phyloP scores from a whole-genome alignment of 2,329 filamentous ascomycete species.

The Colletotrichum sublineola region DNA sequence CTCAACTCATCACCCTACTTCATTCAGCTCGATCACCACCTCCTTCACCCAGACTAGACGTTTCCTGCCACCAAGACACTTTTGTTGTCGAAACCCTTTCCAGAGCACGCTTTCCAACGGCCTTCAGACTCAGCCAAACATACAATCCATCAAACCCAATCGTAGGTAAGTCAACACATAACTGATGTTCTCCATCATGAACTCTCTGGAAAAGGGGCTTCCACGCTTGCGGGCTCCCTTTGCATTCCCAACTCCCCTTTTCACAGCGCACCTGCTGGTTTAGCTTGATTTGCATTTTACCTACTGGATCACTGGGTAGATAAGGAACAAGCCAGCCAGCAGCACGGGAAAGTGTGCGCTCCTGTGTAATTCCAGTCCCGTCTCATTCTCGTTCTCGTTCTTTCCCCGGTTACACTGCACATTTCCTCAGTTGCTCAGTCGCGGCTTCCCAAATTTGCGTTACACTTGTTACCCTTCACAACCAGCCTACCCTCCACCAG shows the following conservation, averaged over 20 bases:
- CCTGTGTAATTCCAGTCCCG: constrained; percentile 16
- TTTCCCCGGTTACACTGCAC: constrained; percentile 31
- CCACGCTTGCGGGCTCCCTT: not conserved
- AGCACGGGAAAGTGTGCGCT: not conserved
- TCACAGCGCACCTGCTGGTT: not conserved
- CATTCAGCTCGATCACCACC: not conserved
- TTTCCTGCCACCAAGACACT: constrained; percentile 5
- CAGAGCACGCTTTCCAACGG: not conserved
- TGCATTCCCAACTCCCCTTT: not conserved
- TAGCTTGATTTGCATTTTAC: not conserved
- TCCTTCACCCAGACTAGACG: not conserved
- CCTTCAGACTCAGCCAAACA: not conserved
- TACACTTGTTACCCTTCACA: constrained; percentile 26
- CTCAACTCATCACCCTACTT: not conserved
- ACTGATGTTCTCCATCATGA: not conserved
- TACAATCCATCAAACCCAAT: constrained; percentile 2
- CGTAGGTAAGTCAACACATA: constrained; percentile 29
- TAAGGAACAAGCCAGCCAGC: not conserved
- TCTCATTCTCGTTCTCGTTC: constrained; percentile 21
- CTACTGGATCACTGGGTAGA: not conserved
- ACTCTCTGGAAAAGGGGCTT: not conserved
- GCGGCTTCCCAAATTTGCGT: constrained; percentile 29
- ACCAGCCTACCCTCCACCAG: constrained; percentile 7
- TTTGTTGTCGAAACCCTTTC: not conserved
- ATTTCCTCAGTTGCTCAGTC: constrained; percentile 25